Evolutionary conservation across 2,329 filamentous ascomycete genomes (phyloP).

Genomic region (Epichloe sibirici): DNA sequence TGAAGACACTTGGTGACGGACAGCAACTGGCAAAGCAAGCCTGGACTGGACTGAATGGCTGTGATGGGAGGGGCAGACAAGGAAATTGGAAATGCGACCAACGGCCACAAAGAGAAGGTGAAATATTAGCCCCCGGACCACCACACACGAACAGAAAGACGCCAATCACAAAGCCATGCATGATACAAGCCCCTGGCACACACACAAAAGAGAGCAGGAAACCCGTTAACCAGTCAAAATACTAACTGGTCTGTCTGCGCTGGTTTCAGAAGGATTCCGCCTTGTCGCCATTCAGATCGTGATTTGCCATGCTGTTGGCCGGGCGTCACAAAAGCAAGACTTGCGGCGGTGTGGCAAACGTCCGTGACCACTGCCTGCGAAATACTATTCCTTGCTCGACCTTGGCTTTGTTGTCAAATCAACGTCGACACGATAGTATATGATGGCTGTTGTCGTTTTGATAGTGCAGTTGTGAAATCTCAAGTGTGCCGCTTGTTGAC

Average conservation of each 20-base stretch:
- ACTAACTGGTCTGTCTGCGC: neutral
- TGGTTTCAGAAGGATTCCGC: conserved; percentile 8
- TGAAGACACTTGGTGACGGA: neutral
- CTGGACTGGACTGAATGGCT: conserved; percentile 1
- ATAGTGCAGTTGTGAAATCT: no score
- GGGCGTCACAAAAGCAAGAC: conserved; percentile 3
- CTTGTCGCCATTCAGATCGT: neutral
- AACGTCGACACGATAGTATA: neutral
- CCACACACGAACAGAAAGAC: conserved; percentile 3
- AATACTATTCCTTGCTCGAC: no score
- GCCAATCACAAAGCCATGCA: conserved; percentile 6
- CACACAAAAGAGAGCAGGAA: neutral
- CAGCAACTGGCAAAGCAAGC: conserved; percentile 1
- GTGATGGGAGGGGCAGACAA: neutral
- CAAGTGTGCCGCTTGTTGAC: no score
- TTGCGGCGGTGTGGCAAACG: neutral
- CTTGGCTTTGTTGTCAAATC: neutral
- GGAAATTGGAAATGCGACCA: conserved; percentile 5
- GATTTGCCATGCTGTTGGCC: conserved; percentile 2
- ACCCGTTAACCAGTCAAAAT: neutral
- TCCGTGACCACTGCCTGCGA: neutral
- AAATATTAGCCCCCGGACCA: conserved; percentile 3
- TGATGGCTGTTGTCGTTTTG: no score
- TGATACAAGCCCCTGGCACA: conserved; percentile 1
- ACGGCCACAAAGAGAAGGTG: conserved; percentile 9